Evolutionary conservation across 1,139 yeast genomes (phyloP), one percentile per base, ranked within the genome.

Genomic region (Candida sp.): DNA sequence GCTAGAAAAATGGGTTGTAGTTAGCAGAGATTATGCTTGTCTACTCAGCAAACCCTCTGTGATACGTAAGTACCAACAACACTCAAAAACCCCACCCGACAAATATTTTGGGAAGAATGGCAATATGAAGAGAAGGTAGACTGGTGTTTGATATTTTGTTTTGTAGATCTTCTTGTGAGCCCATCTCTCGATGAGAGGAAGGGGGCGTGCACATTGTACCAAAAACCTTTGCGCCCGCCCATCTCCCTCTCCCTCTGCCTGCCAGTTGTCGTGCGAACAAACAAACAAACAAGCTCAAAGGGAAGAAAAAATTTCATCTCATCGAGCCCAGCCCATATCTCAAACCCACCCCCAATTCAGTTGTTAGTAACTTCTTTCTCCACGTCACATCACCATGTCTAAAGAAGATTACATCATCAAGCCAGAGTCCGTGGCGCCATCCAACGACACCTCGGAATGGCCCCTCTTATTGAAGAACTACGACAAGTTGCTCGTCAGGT

Each of bases 361-460:
- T n/a, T n/a, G n/a, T n/a, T n/a, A n/a, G n/a, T n/a, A n/a, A n/a
- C n/a, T n/a, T n/a, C n/a, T n/a, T n/a, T n/a, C n/a, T n/a, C n/a
- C n/a, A n/a, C n/a, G n/a, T n/a, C n/a, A n/a, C n/a, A 22, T 11
- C 11, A 44, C 25, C 27, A 87, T 83, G 88, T 70, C 81, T 56
- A 86, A 78, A 65, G 86, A 79, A 65, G 89, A 85, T 67, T 83
- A 74, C 67, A 80, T 88, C 73, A 94, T 94, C 77, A 92, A 92
- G 81, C 99, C 99, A 50, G 97, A 92, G 72, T 78, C 83, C 60
- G 82, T 86, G 58, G 81, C 87, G 56, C 90, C 96, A 46, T 76
- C 93, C 41, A 85, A 85, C 61, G 96, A 93, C 73, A 88, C 98
- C 54, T 86, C 96, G 56, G 90, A 88, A 61, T 94, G 98, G 99